These are phyloP conservation scores for Paraphoma sp. DNA, from an alignment of 2,329 filamentous ascomycete genomes.

Conservation along the genomic window DNA sequence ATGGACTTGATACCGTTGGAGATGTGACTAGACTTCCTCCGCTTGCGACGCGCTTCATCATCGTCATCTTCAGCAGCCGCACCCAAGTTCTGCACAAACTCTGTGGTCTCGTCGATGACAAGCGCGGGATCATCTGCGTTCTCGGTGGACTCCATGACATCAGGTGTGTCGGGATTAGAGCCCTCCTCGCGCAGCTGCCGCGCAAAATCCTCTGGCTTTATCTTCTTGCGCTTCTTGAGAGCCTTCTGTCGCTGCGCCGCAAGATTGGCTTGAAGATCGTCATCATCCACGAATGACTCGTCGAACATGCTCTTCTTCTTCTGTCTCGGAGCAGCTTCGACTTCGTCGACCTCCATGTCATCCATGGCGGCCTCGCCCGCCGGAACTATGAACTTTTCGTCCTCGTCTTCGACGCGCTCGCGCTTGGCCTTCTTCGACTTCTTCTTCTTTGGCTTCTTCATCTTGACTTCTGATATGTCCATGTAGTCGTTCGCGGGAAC, in stretches of 20 bases:
- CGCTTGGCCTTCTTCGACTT: constrained; percentile 41
- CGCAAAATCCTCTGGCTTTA: constrained; percentile 84
- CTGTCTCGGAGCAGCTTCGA: constrained; percentile 34
- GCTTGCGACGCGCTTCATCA: constrained; percentile 55
- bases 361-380: constrained; percentile 38
- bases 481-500: constrained; percentile 84
- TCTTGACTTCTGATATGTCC: constrained; percentile 83
- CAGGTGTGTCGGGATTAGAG: constrained; percentile 54
- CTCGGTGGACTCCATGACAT: constrained; percentile 65
- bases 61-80: constrained; percentile 43
- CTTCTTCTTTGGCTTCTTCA: constrained; percentile 67
- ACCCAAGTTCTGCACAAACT: constrained; percentile 87
- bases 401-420: constrained; percentile 60
- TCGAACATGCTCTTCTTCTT: constrained; percentile 72
- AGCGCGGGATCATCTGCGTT: constrained; percentile 69
- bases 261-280: constrained; percentile 86
- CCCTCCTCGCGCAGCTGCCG: constrained; percentile 74
- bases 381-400: constrained; percentile 58
- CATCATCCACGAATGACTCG: constrained; percentile 83
- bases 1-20: constrained; percentile 31
- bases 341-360: constrained; percentile 76
- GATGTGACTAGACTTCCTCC: constrained; percentile 48
- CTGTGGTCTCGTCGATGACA: constrained; percentile 93
- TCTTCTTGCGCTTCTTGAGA: constrained; percentile 90
- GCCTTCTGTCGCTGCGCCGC: constrained; percentile 82